phyloP scores from a whole-genome alignment of 2,329 filamentous ascomycete species.

The Aspergillus sp. region DNA sequence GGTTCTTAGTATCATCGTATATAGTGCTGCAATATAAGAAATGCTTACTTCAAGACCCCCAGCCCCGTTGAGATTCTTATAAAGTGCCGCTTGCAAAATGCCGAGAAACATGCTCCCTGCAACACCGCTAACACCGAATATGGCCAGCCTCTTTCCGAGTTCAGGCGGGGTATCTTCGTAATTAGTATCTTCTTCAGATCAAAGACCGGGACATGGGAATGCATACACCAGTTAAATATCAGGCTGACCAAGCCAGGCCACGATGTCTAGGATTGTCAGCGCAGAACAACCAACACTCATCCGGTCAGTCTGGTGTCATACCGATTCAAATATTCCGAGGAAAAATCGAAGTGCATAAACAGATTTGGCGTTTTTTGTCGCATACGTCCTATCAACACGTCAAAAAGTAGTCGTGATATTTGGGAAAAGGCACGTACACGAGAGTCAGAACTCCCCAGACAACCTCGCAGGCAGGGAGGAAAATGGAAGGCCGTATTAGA shows the following conservation, averaged over 20 bases:
- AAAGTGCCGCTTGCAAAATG: slow-evolving; percentile 18
- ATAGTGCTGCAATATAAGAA: background rate
- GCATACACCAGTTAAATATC: slow-evolving; percentile 21
- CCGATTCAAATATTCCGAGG: slow-evolving; percentile 35
- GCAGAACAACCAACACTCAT: background rate
- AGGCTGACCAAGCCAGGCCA: slow-evolving; percentile 31
- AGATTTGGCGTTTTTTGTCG: slow-evolving; percentile 30
- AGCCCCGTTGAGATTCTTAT: slow-evolving; percentile 16
- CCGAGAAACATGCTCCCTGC: slow-evolving; percentile 20
- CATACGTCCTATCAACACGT: background rate
- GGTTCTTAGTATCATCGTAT: background rate
- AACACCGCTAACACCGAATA: slow-evolving; percentile 17
- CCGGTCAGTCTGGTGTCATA: background rate
- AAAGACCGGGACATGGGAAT: background rate
- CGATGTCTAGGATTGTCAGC: slow-evolving; percentile 16
- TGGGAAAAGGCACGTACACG: slow-evolving; percentile 7
- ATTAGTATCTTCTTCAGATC: background rate
- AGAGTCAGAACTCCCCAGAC: slow-evolving; percentile 27
- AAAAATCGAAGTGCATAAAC: slow-evolving; percentile 40
- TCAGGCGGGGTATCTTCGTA: slow-evolving; percentile 12
- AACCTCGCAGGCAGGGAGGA: slow-evolving; percentile 23
- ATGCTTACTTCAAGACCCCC: slow-evolving; percentile 1
- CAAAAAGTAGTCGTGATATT: background rate
- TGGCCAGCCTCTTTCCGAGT: slow-evolving; percentile 14
- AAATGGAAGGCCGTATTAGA: slow-evolving; percentile 19